phyloP scores from a whole-genome alignment of 2,329 filamentous ascomycete genomes.

The Podosphaera aphanis region DNA sequence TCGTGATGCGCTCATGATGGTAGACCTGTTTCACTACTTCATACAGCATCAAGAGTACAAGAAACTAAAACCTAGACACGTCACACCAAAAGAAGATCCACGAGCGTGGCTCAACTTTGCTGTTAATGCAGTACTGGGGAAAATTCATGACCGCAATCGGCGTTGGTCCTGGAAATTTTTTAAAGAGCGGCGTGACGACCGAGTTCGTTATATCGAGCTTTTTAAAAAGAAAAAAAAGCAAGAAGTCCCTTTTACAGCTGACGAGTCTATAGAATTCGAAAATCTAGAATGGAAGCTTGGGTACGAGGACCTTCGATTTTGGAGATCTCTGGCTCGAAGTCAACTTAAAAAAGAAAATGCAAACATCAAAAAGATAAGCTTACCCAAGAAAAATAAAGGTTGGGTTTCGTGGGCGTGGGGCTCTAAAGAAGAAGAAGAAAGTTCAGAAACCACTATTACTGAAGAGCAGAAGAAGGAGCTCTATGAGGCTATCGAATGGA shows the following conservation, averaged over 20 bases:
- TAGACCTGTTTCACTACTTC: constrained; percentile 96
- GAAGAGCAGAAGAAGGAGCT: constrained; percentile 91
- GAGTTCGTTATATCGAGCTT: constrained; percentile 66
- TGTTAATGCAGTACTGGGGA: constrained; percentile 65
- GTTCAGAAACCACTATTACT: constrained; percentile 69
- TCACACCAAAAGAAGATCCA: constrained; percentile 68
- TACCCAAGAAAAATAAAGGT: constrained; percentile 43
- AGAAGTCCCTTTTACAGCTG: constrained; percentile 39
- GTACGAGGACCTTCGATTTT: constrained; percentile 94
- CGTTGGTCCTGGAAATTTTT: constrained; percentile 95
- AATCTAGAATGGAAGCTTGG: constrained; percentile 65
- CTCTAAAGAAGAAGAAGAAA: constrained; percentile 37
- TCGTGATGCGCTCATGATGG: constrained; percentile 89
- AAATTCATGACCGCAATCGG: constrained; percentile 84
- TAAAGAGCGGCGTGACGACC: constrained; percentile 73
- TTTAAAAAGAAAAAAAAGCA: constrained; percentile 78
- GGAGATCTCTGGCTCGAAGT: constrained; percentile 81
- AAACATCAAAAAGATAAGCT: constrained; percentile 50
- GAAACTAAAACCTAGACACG: constrained; percentile 63
- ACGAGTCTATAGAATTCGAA: constrained; percentile 50
- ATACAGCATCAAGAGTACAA: constrained; percentile 95
- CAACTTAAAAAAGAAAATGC: constrained; percentile 90
- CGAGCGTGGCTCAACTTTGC: constrained; percentile 84
- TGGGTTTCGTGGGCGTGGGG: constrained; percentile 93
- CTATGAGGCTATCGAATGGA: constrained; percentile 94